Base-by-base conservation (phyloP, 176 grass and related monocot genomes). In the Ampelocalamus luodianensis region DNA sequence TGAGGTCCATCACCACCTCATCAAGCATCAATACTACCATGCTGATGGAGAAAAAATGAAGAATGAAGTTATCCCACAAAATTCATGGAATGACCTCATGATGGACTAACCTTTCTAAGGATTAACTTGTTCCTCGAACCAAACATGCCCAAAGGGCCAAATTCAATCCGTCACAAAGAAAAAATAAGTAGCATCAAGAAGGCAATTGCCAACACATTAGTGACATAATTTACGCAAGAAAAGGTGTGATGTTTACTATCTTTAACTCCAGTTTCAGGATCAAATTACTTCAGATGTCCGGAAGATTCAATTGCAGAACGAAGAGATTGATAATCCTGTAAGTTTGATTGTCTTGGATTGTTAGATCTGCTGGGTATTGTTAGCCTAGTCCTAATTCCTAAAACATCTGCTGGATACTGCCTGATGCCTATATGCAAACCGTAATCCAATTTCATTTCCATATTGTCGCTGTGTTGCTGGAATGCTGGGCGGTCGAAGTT, bases 271-370 rank as follows among this genome's bases (percentile, higher is more conserved):
- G 74, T 43, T 77, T 17, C 37, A 43, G 37, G 8, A 77, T 39
- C 36, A 77, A 58, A 61, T 77, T 13, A 77, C 34, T 17, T 54
- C 1, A 61, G 54, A 77, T 77, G 58, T 39, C 13, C 58, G 38
- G 54, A 60, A 43, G 74, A 77, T 61, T 77, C 56, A 42, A 77
- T 8, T 77, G 54, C 54, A 77, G 22, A 77, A 60, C 74, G 37
- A 77, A 77, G 74, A 60, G 22, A 38, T 77, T 23, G 4, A 24
- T n/a, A 20, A n/a, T 77, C 22, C 12, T 60, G 74, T 60, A 60
- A 77, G 74, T 77, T 58, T 60, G 36, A 36, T 56, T 23, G 54
- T 8, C 22, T 22, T 76, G 74, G 55, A 58, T 53, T 40, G 10
- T 14, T 42, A 36, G 10, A 42, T 42, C 40, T 42, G 40, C 43